Evolutionary conservation across 192 early-diverging fungal species (phyloP).

Genomic region (Coemansia sp.): DNA sequence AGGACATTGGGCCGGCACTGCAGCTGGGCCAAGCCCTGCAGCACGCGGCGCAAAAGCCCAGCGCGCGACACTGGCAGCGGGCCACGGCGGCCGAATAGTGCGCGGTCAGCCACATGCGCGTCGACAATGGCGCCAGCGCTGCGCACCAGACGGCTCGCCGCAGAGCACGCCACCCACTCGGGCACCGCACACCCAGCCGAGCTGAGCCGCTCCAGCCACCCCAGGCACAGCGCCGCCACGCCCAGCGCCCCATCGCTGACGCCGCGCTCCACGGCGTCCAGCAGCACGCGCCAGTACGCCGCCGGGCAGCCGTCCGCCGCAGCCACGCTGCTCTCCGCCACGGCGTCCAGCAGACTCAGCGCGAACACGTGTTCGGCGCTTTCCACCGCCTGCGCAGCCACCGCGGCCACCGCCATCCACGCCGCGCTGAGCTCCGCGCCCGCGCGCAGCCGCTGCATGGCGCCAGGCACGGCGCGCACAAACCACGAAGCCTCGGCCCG

Average conservation of each 20-base stretch:
- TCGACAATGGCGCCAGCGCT: slow-evolving; percentile 24
- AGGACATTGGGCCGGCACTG: slow-evolving; percentile 22
- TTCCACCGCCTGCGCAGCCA: too few relatives aligned
- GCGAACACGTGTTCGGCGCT: too few relatives aligned
- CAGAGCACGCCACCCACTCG: slow-evolving; percentile 34
- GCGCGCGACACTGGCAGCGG: slow-evolving; percentile 32
- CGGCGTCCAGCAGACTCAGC: slow-evolving; percentile 38
- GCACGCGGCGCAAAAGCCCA: slow-evolving; percentile 30
- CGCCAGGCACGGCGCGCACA: slow-evolving; percentile 23
- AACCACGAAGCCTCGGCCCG: slow-evolving; percentile 19
- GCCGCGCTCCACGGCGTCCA: slow-evolving; percentile 30
- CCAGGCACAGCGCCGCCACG: slow-evolving; percentile 29
- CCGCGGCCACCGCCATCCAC: slow-evolving; percentile 31
- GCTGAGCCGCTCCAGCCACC: slow-evolving; percentile 25
- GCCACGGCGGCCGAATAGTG: slow-evolving; percentile 21
- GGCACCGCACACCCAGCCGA: slow-evolving; percentile 1
- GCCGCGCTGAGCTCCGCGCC: slow-evolving; percentile 12
- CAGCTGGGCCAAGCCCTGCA: slow-evolving; percentile 28
- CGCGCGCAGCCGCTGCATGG: slow-evolving; percentile 22
- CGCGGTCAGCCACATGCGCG: slow-evolving; percentile 20
- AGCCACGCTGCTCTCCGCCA: slow-evolving; percentile 24
- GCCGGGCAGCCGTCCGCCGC: background rate
- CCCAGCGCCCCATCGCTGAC: slow-evolving; percentile 20
- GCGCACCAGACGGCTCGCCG: slow-evolving; percentile 37
- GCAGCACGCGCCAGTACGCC: slow-evolving; percentile 39